Percentiles rank a stretch among this genome's conserved stretches.
These are phyloP conservation scores for Chrysanthemum makinoi DNA, from an alignment of 129 eudicot species.

Conservation along the genomic window DNA sequence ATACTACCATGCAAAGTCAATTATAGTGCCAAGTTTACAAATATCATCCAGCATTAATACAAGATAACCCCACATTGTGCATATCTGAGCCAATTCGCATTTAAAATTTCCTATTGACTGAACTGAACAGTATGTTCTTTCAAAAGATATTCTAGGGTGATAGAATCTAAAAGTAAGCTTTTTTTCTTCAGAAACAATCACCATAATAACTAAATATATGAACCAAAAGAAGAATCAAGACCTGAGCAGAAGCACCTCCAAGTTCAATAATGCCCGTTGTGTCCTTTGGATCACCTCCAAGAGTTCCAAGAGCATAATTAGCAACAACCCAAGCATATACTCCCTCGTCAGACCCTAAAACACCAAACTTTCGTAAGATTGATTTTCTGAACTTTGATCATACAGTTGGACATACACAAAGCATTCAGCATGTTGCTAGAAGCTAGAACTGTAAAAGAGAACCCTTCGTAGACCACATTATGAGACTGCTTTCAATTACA, in stretches of 20 bases:
- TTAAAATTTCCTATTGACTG: neutral
- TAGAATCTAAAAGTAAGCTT: neutral
- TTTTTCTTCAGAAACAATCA: neutral
- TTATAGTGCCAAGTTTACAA: no score
- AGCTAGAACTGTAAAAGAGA: conserved; percentile 6
- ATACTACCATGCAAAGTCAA: neutral
- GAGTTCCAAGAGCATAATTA: conserved; percentile 94
- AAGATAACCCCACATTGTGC: no score
- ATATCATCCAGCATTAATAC: no score
- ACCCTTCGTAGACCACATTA: neutral
- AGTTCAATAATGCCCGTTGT: conserved; percentile 98
- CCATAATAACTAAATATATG: neutral
- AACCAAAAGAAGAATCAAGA: conserved; percentile 22
- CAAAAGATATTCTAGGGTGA: neutral
- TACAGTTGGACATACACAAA: neutral
- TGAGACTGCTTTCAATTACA: no score
- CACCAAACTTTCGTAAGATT: neutral
- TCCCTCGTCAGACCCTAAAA: conserved; percentile 92
- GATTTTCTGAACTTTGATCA: conserved; percentile 3
- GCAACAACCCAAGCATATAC: conserved; percentile 98
- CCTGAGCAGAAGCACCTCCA: conserved; percentile 99
- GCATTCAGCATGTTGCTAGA: conserved; percentile 6
- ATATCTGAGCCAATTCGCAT: no score
- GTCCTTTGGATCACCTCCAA: conserved; percentile 77
- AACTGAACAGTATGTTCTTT: conserved; percentile 9